phyloP scores from a whole-genome alignment of 768 basidiomycete species.

The Austroboletus eburneus region DNA sequence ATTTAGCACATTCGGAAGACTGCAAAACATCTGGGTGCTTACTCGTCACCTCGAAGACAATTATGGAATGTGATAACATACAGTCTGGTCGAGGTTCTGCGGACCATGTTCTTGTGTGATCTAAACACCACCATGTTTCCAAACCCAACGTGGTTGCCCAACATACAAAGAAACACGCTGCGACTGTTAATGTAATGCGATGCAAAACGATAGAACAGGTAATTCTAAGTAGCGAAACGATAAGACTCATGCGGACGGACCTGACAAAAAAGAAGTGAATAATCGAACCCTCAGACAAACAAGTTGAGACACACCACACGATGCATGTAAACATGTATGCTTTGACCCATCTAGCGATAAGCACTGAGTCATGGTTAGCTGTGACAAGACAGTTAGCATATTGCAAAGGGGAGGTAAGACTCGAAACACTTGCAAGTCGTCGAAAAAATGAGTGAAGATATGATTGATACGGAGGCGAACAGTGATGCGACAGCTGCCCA shows the following conservation, averaged over 20 bases:
- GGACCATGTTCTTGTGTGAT: neutral
- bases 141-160: constrained; percentile 5
- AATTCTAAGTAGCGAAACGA: constrained; percentile 12
- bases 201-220: neutral
- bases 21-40: neutral
- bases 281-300: neutral
- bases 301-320: constrained; percentile 6
- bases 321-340: constrained; percentile 8
- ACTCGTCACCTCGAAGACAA: constrained; percentile 7
- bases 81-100: neutral
- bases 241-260: constrained; percentile 19
- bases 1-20: no score
- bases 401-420: no score
- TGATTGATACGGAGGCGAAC: neutral
- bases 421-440: constrained; percentile 1
- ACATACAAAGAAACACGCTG: neutral
- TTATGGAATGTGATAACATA: neutral
- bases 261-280: neutral
- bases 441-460: neutral
- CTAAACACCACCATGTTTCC: constrained; percentile 9
- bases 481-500: constrained; percentile 15
- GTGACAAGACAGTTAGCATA: neutral
- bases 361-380: neutral
- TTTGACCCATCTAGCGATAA: constrained; percentile 1
- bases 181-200: neutral